Evolutionary conservation across 345 rosid species (phyloP), one percentile per base, ranked within the genome.

Genomic region (Arabis hirsuta): DNA sequence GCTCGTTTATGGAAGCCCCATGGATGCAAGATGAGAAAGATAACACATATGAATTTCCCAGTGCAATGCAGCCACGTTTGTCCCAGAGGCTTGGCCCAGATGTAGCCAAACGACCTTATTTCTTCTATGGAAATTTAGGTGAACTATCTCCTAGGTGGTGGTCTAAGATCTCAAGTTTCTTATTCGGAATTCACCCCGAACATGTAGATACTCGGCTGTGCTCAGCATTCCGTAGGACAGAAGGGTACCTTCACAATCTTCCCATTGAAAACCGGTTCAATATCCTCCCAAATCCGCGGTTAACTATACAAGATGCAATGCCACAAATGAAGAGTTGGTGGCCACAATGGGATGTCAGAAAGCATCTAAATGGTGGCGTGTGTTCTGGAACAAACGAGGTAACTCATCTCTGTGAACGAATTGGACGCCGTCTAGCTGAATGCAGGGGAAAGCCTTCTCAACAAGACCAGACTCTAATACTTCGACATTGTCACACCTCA

Each of bases 321-420:
- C 94, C 96, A 1, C 79, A 78, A 48, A 56, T 80, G 39, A 87
- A 83, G 84, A 88, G 84, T 58, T 95, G 96, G 96, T 90, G 98
- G 96, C 97, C 99, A 32, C 77, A 82, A 20, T 91, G 99, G 99
- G 99, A 95, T 81, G 81, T 91, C 1, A 87, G 99, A 85, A 86
- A 79, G 78, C 86, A 88, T 52, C 41, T 95, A 72, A 88, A 68
- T 67, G 64, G 74, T 2, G 64, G 77, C 4, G 57, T 71, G 44
- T 76, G 53, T 73, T 79, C 78, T 26, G 81, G 66, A 51, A 76
- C 71, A 1, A 43, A 52, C 16, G 87, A 86, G 31, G 55, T 71
- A 52, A 64, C 86, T 72, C 76, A 55, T 60, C 81, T 94, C n/a
- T 89, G 95, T 73, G 87, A 82, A 24, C 74, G 85, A 63, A 81